Evolutionary conservation across 139 green algal genomes (phyloP).

Genomic region (Chlorella vulgaris): DNA sequence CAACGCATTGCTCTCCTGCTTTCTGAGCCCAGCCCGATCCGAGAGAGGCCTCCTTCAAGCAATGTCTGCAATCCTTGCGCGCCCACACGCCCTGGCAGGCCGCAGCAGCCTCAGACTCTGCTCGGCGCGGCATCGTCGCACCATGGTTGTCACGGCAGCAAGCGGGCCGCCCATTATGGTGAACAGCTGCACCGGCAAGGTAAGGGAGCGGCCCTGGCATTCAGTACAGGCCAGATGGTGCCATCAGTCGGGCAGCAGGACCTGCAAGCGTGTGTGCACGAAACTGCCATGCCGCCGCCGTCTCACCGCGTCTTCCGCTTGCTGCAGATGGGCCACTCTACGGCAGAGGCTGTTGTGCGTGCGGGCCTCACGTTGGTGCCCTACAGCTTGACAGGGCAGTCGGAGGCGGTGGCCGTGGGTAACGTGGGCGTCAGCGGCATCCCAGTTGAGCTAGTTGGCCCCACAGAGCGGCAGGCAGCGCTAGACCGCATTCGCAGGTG

Average conservation of each 20-base stretch:
- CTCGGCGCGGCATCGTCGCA: neutral
- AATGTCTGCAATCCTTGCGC: neutral
- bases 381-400: slow-evolving; percentile 76
- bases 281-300: too few species aligned
- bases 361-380: slow-evolving; percentile 83
- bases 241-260: too few species aligned
- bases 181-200: slow-evolving; percentile 89
- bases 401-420: slow-evolving; percentile 64
- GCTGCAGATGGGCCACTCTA: slow-evolving; percentile 86
- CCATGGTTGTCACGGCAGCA: slow-evolving; percentile 2
- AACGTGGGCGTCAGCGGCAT: slow-evolving; percentile 64
- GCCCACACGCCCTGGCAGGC: neutral
- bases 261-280: too few species aligned
- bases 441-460: slow-evolving; percentile 63
- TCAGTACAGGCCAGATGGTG: too few species aligned
- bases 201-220: neutral
- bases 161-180: slow-evolving; percentile 68
- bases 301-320: neutral
- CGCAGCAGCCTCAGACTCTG: neutral
- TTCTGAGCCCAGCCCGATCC: too few species aligned
- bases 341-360: slow-evolving; percentile 79
- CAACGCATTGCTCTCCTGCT: too few species aligned
- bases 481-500: slow-evolving; percentile 45
- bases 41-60: neutral
- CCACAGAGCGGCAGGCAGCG: slow-evolving; percentile 53